Base-by-base conservation (phyloP, 495 filamentous ascomycete genomes). In the Penicillium malachiteum region DNA sequence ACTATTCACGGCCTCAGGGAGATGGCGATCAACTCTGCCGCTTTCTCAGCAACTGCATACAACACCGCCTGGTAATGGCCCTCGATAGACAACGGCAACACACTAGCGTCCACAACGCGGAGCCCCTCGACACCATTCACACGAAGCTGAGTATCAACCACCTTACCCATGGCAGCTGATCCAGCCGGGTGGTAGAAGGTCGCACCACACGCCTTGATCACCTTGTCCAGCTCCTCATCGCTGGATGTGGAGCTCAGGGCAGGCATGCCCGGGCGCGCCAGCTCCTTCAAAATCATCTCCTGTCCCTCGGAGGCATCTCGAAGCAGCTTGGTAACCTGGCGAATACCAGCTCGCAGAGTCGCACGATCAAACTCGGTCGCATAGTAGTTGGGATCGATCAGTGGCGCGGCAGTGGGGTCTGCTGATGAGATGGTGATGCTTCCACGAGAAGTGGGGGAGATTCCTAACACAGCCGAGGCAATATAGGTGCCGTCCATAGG, bases 301-400 rank as follows among this genome's bases (percentile, higher is more conserved):
- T 56, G 50, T 1, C 58, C 53, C 4, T 55, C 65, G 2, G 50
- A 41, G n/a, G 67, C 66, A 11, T 60, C 67, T 1, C 48, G 30
- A 3, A 66, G 18, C 0, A 63, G 10, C 1, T 50, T 9, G 7
- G 34, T 41, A 1, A 52, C 57, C 32, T 59, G 51, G 21, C 67
- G 56, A 12, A 68, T 51, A 32, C 62, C 69, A 12, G 56, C 50
- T 11, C 63, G 63, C 11, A 74, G 42, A 0, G 58, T 57, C 0
- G 58, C 60, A 14, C 65, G 59, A 37, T 74, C 73, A n/a, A 68
- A 26, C 46, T 66, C 72, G 0, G 73, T 80, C 1, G 54, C 63
- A 45, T 69, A 70, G 46, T 73, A 78, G 43, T 79, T 74, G 1
- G 76, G 73, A 54, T 80, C 71, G 17, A 79, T 66, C 8, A 71